phyloP scores from a whole-genome alignment of 2,329 filamentous ascomycete genomes.

The Colletotrichum aenigma region DNA sequence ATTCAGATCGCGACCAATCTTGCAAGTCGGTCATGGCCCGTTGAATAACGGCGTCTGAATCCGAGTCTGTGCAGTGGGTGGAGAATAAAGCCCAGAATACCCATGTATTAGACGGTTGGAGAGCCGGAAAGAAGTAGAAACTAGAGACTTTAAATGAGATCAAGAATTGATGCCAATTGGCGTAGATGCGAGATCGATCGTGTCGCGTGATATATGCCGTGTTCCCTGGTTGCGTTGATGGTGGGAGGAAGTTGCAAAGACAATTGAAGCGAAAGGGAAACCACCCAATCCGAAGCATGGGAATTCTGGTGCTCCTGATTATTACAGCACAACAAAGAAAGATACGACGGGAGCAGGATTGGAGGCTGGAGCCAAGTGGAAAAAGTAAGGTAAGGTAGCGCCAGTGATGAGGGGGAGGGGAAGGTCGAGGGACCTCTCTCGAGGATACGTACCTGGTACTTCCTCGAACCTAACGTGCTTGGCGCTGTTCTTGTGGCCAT shows the following conservation, averaged over 20 bases:
- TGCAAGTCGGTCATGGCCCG: not conserved
- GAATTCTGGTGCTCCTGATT: not conserved
- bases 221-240: not conserved
- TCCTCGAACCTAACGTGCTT: not conserved
- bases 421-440: not conserved
- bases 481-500: not conserved
- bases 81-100: not conserved
- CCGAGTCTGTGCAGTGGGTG: not conserved
- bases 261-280: not conserved
- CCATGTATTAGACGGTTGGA: not conserved
- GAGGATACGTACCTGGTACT: not conserved
- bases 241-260: not conserved
- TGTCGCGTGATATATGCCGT: not conserved
- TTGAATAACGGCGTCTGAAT: not conserved
- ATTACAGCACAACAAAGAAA: not conserved
- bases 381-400: not conserved
- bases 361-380: slow-evolving; percentile 9
- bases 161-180: not conserved
- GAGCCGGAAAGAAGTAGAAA: not conserved
- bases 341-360: not conserved
- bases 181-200: not conserved
- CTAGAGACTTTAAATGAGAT: not conserved
- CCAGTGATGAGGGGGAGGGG: not conserved
- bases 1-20: not conserved
- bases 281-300: not conserved